Evolutionary conservation across 768 basidiomycete genomes (phyloP).

Genomic region (Tylopilus balloui): DNA sequence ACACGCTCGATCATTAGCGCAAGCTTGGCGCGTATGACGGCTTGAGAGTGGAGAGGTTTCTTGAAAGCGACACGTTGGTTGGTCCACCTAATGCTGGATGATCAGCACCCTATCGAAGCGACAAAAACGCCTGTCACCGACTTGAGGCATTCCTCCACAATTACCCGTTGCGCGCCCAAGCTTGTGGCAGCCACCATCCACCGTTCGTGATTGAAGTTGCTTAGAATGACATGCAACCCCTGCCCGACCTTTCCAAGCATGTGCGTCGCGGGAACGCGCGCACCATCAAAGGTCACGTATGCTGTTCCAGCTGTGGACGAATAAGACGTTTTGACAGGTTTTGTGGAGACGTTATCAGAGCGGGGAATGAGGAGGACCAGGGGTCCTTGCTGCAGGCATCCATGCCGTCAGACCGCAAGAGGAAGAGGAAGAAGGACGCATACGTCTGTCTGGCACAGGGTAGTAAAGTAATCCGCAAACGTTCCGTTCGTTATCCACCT

Average conservation of each 20-base stretch:
- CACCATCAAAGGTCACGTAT: slow-evolving; percentile 75
- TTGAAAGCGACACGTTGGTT: slow-evolving; percentile 88
- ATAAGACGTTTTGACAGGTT: slow-evolving; percentile 89
- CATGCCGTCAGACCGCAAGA: slow-evolving; percentile 1
- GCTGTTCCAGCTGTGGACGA: slow-evolving; percentile 89
- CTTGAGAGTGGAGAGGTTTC: slow-evolving; percentile 73
- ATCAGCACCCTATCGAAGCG: slow-evolving; percentile 4
- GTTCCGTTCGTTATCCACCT: slow-evolving; percentile 91
- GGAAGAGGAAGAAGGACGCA: slow-evolving; percentile 4
- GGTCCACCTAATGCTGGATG: slow-evolving; percentile 60
- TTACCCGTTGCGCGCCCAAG: slow-evolving; percentile 68
- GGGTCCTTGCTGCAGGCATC: slow-evolving; percentile 51
- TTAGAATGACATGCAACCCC: slow-evolving; percentile 79
- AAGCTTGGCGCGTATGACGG: slow-evolving; percentile 86
- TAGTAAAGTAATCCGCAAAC: slow-evolving; percentile 83
- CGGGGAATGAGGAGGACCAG: slow-evolving; percentile 75
- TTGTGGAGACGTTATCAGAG: slow-evolving; percentile 71
- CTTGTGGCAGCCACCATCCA: slow-evolving; percentile 80
- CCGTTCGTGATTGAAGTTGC: slow-evolving; percentile 86
- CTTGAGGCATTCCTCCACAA: slow-evolving; percentile 91
- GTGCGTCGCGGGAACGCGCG: slow-evolving; percentile 79
- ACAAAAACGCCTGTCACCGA: slow-evolving; percentile 25
- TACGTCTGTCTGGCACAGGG: slow-evolving; percentile 69
- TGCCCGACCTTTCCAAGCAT: slow-evolving; percentile 83
- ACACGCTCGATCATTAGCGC: slow-evolving; percentile 87